Base-by-base conservation (phyloP, 768 basidiomycete genomes). In the Podaxis pistillaris region DNA sequence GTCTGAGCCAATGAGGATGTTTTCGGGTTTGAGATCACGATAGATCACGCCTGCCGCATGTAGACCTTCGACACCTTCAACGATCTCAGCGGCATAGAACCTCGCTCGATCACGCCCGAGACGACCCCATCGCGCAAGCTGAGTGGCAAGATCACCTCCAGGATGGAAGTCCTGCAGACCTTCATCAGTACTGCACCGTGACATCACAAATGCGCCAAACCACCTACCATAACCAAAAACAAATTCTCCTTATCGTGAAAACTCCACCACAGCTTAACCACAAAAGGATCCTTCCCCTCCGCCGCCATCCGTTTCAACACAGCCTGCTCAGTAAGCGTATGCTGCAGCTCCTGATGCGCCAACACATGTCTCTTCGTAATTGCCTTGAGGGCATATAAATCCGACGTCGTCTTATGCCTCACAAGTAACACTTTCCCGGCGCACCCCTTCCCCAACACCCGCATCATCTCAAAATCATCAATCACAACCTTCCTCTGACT, bases 211-310 rank as follows among this genome's bases (percentile, higher is more conserved):
- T 4, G 9, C n/a, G 40, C 54, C 44, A 17, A 19, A 66, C 64
- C 67, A 79, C 76, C 68, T 64, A 90, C 91, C 91, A 99, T 96
- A 49, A 98, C 94, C 70, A 99, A 85, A 77, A 96, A 98, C 65
- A 98, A 76, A 71, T 97, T 96, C 74, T 98, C 94, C 77, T 92
- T 91, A 76, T 98, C 96, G 75, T 98, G 96, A 79, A 98, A 99
- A 75, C 91, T 91, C 90, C 93, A 96, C 87, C 94, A 93, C 17
- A 99, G 84, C 73, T 90, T 93, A 64, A 98, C 94, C 57, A 98
- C 92, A 73, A 98, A 99, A 11, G 94, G 94, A 72, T 98, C 94
- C 68, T 85, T 83, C 62, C 87, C 85, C 68, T 90, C 87, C 3
- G 93, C 92, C 0, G 94, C 91, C 90, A 98, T 96, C 47, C 93